A percentile compares a stretch with the other conserved stretches of the same genome.
These are phyloP conservation scores for Dictyophora rubrovolvata DNA, from an alignment of 768 basidiomycete species.

Conservation along the genomic window DNA sequence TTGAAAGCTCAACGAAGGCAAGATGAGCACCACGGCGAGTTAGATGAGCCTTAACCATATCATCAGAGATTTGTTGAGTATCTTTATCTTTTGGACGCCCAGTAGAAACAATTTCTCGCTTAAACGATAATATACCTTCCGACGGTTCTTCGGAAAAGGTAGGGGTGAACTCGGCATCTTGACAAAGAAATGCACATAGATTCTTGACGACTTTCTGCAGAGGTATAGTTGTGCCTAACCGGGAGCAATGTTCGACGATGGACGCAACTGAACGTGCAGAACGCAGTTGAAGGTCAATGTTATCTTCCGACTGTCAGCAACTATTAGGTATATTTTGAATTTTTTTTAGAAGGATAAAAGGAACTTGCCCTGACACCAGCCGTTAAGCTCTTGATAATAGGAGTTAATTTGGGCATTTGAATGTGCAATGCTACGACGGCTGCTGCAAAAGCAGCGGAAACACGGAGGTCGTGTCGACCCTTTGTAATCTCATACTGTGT, in stretches of 20 bases:
- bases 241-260: constrained; percentile 77
- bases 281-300: constrained; percentile 76
- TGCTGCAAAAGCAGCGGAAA: constrained; percentile 82
- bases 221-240: constrained; percentile 59
- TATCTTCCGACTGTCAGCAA: constrained; percentile 65
- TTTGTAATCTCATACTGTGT: constrained; percentile 77
- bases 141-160: constrained; percentile 54
- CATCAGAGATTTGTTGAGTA: constrained; percentile 33
- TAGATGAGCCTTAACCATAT: constrained; percentile 53
- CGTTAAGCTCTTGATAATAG: constrained; percentile 94
- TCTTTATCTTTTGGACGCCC: constrained; percentile 12
- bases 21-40: constrained; percentile 78
- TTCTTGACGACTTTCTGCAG: constrained; percentile 97
- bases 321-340: not conserved
- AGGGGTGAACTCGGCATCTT: constrained; percentile 82
- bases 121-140: constrained; percentile 72
- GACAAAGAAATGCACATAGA: constrained; percentile 91
- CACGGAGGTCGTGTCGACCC: constrained; percentile 74
- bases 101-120: constrained; percentile 24
- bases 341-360: not conserved
- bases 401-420: constrained; percentile 89
- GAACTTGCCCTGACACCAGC: constrained; percentile 83
- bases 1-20: constrained; percentile 72
- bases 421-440: constrained; percentile 81
- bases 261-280: constrained; percentile 79